These are phyloP conservation scores for Neurospora sp. DNA, from an alignment of 495 filamentous ascomycete species.

Conservation along the genomic window DNA sequence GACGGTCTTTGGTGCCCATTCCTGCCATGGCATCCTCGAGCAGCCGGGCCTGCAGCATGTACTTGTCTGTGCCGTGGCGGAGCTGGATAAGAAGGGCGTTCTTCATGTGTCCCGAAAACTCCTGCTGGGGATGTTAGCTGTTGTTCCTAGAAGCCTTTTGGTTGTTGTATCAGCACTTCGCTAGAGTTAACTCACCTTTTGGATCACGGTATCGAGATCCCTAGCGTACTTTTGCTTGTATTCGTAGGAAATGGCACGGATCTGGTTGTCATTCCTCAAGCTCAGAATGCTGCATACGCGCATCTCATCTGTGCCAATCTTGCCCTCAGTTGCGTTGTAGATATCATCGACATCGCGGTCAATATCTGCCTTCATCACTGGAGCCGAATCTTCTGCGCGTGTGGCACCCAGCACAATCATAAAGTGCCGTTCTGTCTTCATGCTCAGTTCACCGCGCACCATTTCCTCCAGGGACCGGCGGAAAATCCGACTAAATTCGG, in stretches of 20 bases:
- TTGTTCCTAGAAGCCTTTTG: background rate
- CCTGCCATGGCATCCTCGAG: conserved; percentile 84
- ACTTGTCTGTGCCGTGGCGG: conserved; percentile 64
- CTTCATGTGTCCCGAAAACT: conserved; percentile 91
- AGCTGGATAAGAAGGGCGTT: conserved; percentile 72
- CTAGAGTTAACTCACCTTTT: conserved; percentile 35
- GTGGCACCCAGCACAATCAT: conserved; percentile 59
- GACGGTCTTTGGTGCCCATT: conserved; percentile 73
- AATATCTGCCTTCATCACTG: conserved; percentile 56
- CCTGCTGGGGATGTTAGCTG: conserved; percentile 23
- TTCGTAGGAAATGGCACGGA: conserved; percentile 65
- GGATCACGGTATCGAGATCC: conserved; percentile 59
- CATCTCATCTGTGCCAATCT: conserved; percentile 62
- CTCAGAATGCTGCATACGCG: conserved; percentile 69
- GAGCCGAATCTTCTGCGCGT: conserved; percentile 64
- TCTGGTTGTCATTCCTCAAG: conserved; percentile 60
- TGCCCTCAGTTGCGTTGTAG: conserved; percentile 60
- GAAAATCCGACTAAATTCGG: conserved; percentile 58
- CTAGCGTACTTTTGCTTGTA: conserved; percentile 58
- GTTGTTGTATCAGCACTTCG: background rate
- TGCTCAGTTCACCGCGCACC: conserved; percentile 66
- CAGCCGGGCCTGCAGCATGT: conserved; percentile 66
- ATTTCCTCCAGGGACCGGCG: conserved; percentile 49
- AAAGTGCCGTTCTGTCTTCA: conserved; percentile 78
- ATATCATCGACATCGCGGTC: conserved; percentile 63